A percentile compares a stretch with the other conserved stretches of the same genome.
Conservation (phyloP, 192 early-diverging fungal genomes). For the Coemansia sp. region DNA sequence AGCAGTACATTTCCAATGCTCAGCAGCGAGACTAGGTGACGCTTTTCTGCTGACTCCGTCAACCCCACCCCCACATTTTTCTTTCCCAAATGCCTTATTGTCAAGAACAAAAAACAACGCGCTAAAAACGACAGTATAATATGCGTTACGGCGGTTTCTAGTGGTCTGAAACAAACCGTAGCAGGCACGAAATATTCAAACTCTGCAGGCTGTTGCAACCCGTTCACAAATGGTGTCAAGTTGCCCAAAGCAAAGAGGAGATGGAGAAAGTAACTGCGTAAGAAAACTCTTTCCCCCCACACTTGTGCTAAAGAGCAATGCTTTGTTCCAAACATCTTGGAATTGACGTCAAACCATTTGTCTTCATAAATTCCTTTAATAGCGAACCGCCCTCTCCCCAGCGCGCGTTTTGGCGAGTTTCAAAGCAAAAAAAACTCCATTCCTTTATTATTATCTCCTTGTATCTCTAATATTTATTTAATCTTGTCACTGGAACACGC, state of each 20-base stretch:
- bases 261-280: neutral
- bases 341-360: neutral
- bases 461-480: neutral
- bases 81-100: neutral
- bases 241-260: neutral
- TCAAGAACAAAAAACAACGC: neutral
- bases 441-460: neutral
- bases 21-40: neutral
- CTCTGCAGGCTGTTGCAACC: neutral
- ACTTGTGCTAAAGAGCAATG: neutral
- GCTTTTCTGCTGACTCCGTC: neutral
- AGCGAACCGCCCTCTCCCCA: neutral
- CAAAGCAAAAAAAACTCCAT: neutral
- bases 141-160: constrained; percentile 2
- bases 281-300: neutral
- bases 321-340: neutral
- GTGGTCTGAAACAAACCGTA: constrained; percentile 1
- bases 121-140: neutral
- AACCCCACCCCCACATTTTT: too few relatives aligned
- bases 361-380: neutral
- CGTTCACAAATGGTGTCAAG: neutral
- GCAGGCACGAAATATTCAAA: neutral
- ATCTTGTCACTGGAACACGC: constrained; percentile 2
- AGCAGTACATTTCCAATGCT: constrained; percentile 7
- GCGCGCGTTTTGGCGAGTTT: neutral